Conservation (phyloP, 169 alveolate species). For the Neospora caninum region DNA sequence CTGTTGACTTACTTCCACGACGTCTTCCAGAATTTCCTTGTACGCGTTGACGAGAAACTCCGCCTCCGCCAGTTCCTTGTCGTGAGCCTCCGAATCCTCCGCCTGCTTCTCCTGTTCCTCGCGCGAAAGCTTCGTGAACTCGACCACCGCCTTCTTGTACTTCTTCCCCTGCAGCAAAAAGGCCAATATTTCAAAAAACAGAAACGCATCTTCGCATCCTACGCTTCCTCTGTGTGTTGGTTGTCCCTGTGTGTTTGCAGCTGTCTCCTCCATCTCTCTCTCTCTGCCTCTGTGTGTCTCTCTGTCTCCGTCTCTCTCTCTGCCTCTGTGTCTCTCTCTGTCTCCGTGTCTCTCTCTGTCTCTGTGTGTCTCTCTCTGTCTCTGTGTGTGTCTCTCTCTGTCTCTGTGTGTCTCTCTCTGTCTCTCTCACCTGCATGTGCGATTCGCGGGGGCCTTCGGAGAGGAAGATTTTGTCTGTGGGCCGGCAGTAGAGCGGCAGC, state of each 20-base stretch:
- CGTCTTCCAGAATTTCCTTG: conserved; percentile 84
- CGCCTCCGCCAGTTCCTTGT: conserved; percentile 82
- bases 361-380: not conserved
- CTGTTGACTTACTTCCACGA: conserved; percentile 79
- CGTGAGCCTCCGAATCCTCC: conserved; percentile 79
- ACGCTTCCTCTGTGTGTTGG: too few relatives aligned
- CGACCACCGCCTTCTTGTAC: conserved; percentile 79
- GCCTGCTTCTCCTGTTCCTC: conserved; percentile 79
- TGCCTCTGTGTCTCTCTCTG: too few relatives aligned
- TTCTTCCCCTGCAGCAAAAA: conserved; percentile 71
- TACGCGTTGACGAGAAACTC: conserved; percentile 86
- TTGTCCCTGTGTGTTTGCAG: too few relatives aligned
- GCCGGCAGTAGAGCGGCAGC: conserved; percentile 79
- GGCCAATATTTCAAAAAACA: not conserved
- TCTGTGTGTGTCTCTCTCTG: not conserved
- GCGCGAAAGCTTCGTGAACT: conserved; percentile 80
- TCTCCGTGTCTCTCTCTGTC: too few relatives aligned
- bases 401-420: not conserved
- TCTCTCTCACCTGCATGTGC: conserved; percentile 42
- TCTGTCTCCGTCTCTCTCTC: too few relatives aligned
- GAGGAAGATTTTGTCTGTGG: conserved; percentile 79
- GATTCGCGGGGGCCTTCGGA: conserved; percentile 60
- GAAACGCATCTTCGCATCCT: too few relatives aligned
- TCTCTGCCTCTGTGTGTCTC: not conserved
- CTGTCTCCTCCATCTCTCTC: not conserved